Percentiles rank a stretch among this genome's conserved stretches.
These are phyloP conservation scores for Lathyrus tuberosus DNA, from an alignment of 306 rosid genomes.

Conservation along the genomic window DNA sequence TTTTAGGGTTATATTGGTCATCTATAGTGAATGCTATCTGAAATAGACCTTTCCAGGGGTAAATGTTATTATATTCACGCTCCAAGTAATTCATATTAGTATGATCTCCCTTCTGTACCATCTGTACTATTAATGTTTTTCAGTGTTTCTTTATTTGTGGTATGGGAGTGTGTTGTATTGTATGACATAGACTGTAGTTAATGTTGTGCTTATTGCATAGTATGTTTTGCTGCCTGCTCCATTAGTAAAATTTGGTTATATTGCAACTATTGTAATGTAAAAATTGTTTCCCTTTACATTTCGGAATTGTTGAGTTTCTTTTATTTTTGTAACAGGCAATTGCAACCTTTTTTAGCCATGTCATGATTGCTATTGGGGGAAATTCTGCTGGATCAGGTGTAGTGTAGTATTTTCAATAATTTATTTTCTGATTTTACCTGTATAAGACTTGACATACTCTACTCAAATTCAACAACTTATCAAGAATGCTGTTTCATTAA, in stretches of 20 bases:
- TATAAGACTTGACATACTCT: conserved; percentile 2
- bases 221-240: conserved; percentile 13
- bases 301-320: conserved; percentile 33
- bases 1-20: background rate
- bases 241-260: background rate
- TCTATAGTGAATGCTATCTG: background rate
- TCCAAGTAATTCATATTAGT: background rate
- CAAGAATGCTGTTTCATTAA: background rate
- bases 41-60: background rate
- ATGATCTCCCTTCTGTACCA: too few species aligned
- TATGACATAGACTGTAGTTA: background rate
- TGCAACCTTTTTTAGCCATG: conserved; percentile 79
- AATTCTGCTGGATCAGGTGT: conserved; percentile 77
- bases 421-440: conserved; percentile 19
- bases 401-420: background rate
- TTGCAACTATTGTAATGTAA: conserved; percentile 18
- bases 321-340: conserved; percentile 54
- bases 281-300: conserved; percentile 21
- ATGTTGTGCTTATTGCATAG: background rate
- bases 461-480: conserved; percentile 12
- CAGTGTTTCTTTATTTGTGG: background rate
- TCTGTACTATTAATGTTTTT: conserved; percentile 9
- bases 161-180: background rate
- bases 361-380: conserved; percentile 83
- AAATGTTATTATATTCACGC: background rate